Conservation (phyloP, 2,329 filamentous ascomycete species). For the Thermothelomyces thermophilus region DNA sequence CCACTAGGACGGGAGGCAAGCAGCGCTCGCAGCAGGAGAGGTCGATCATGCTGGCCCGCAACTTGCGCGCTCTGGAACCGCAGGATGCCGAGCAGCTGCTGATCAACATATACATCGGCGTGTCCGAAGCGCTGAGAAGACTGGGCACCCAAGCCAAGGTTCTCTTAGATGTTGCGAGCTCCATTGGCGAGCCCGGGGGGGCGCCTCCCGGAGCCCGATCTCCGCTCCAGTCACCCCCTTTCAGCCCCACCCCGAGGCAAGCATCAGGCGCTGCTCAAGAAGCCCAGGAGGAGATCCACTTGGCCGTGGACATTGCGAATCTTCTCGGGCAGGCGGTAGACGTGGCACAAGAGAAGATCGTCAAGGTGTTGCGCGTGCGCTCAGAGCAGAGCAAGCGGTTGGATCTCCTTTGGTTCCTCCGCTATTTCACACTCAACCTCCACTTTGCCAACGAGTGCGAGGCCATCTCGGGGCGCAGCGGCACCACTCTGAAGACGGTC, state of each 20-base stretch:
- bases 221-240: slow-evolving; percentile 44
- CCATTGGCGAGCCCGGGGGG: slow-evolving; percentile 41
- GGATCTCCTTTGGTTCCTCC: slow-evolving; percentile 62
- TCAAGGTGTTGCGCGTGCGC: slow-evolving; percentile 69
- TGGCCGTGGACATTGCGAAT: slow-evolving; percentile 69
- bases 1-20: slow-evolving; percentile 64
- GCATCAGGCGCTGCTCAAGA: slow-evolving; percentile 37
- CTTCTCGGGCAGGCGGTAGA: slow-evolving; percentile 75
- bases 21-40: slow-evolving; percentile 78
- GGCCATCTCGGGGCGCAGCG: slow-evolving; percentile 71
- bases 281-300: slow-evolving; percentile 68
- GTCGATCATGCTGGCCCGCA: slow-evolving; percentile 79
- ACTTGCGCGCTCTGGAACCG: slow-evolving; percentile 74
- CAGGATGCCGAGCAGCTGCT: slow-evolving; percentile 81
- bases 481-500: slow-evolving; percentile 67
- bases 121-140: slow-evolving; percentile 79
- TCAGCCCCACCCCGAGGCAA: slow-evolving; percentile 41
- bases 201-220: slow-evolving; percentile 38
- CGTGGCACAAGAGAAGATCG: slow-evolving; percentile 68
- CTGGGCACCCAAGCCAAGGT: slow-evolving; percentile 90
- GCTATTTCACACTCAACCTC: slow-evolving; percentile 76
- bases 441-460: slow-evolving; percentile 84
- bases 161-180: slow-evolving; percentile 86
- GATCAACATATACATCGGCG: slow-evolving; percentile 73
- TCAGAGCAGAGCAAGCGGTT: slow-evolving; percentile 65